Base-by-base conservation (phyloP, 2,329 filamentous ascomycete genomes). In the Microdochium trichocladiopsis region DNA sequence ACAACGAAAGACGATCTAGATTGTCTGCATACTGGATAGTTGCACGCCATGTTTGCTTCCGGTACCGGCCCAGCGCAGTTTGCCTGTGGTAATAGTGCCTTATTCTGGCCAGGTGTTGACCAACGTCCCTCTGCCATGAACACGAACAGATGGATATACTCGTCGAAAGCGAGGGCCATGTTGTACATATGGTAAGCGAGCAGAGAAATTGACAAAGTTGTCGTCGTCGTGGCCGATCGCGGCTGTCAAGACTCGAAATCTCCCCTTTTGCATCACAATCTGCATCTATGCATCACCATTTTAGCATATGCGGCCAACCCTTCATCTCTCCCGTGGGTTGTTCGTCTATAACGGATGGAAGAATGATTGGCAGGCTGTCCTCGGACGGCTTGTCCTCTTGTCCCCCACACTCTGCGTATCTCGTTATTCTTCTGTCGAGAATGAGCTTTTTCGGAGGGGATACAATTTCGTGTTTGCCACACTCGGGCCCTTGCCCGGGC, bases 301-400 rank as follows among this genome's bases (percentile, higher is more conserved):
- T 72, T 66, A 78, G 75, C 75, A 78, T 78, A 77, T 78, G 64
- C 75, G 73, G 75, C 75, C 72, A 69, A 67, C 68, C 65, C 65
- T 66, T 61, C 59, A n/a, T 60, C 71, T 75, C 69, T 64, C 67
- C 75, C 73, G 63, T 78, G 75, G 72, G 72, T 72, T 69, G 72
- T 72, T 75, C 68, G 75, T 72, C 75, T 78, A 78, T 73, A 72
- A 72, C 67, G 70, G 68, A 72, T 79, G 76, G 76, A 72, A 78
- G 70, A 78, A 71, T 55, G 59, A 77, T 60, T 66, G 14, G 28
- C 28, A 31, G 28, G 14, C 8, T 14, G 28, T 31, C 28, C 14
- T 14, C 28, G 28, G 28, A 31, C 28, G 28, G 14, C 28, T 31
- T 31, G 28, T 14, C 14, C 8, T 55, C 56, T 62, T 66, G 23